Percentiles rank a stretch among this genome's conserved stretches.
Conservation (phyloP, 78 protist genomes). For the Blattamonas nauphoetae region DNA sequence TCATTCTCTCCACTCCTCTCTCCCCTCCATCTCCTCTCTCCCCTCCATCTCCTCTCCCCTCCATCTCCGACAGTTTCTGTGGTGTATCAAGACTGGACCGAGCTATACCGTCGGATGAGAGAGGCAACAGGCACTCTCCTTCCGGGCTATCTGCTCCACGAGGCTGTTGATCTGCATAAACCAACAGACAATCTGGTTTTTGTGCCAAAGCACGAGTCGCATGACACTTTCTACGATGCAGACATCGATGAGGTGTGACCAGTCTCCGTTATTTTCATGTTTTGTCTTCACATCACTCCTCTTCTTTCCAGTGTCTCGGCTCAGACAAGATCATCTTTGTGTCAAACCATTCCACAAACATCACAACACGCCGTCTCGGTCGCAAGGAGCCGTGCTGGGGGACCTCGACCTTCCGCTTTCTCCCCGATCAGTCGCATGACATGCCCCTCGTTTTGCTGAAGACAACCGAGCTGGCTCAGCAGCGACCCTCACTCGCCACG, state of each 20-base stretch:
- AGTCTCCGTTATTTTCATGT: neutral
- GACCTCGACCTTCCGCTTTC: neutral
- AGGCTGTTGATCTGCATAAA: neutral
- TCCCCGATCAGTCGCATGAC: neutral
- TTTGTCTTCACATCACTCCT: neutral
- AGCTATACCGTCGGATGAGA: neutral
- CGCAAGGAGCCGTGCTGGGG: neutral
- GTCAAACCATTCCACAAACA: neutral
- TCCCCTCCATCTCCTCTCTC: neutral
- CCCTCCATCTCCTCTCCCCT: neutral
- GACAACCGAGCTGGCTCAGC: neutral
- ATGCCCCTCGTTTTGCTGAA: neutral
- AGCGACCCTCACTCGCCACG: no score
- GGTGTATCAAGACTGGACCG: neutral
- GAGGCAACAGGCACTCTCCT: neutral
- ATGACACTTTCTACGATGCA: neutral
- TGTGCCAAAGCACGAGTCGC: neutral
- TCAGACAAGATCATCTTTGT: neutral
- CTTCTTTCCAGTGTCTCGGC: neutral
- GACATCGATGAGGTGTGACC: neutral
- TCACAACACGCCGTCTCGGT: neutral
- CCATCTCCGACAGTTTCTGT: neutral
- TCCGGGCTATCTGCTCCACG: neutral
- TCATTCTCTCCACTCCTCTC: neutral
- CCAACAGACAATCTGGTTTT: neutral